phyloP scores from a whole-genome alignment of 768 basidiomycete genomes.

The Cytidiella melzeri region DNA sequence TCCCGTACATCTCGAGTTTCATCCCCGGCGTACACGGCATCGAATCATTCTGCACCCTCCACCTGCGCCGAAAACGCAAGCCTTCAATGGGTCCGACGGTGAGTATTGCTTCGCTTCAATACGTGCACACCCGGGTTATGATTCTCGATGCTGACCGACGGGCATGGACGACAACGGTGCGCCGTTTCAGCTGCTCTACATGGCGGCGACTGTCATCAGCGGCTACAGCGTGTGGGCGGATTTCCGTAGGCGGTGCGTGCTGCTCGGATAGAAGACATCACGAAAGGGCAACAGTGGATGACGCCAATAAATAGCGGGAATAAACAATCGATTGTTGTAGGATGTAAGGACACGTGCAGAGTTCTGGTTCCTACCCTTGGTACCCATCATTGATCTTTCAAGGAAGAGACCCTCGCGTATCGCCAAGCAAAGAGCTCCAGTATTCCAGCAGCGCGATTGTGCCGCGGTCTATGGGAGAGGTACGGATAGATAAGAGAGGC shows the following conservation, averaged over 20 bases:
- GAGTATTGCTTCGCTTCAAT: constrained; percentile 23
- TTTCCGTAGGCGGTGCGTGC: constrained; percentile 55
- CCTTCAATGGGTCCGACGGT: constrained; percentile 38
- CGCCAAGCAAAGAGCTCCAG: no score
- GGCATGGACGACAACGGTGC: no score
- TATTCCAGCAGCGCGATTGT: no score
- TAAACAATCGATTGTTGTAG: no score
- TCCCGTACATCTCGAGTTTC: constrained; percentile 31
- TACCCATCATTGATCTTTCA: no score
- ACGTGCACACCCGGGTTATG: neutral
- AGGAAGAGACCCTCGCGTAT: no score
- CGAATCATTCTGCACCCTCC: constrained; percentile 43
- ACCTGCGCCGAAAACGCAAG: constrained; percentile 45
- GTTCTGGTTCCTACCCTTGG: no score
- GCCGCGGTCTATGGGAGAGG: no score
- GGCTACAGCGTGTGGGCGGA: constrained; percentile 53
- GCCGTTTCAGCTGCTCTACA: constrained; percentile 42
- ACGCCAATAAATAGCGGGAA: no score
- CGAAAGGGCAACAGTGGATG: constrained; percentile 68
- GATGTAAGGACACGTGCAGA: no score
- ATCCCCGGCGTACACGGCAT: constrained; percentile 33
- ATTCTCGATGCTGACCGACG: neutral
- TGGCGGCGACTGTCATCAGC: constrained; percentile 40
- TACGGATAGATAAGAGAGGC: no score
- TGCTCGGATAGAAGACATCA: constrained; percentile 71